Percentiles rank a stretch among this genome's conserved stretches.
These are phyloP conservation scores for Knoxia roxburghii DNA, from an alignment of 257 asterid species.

Conservation along the genomic window DNA sequence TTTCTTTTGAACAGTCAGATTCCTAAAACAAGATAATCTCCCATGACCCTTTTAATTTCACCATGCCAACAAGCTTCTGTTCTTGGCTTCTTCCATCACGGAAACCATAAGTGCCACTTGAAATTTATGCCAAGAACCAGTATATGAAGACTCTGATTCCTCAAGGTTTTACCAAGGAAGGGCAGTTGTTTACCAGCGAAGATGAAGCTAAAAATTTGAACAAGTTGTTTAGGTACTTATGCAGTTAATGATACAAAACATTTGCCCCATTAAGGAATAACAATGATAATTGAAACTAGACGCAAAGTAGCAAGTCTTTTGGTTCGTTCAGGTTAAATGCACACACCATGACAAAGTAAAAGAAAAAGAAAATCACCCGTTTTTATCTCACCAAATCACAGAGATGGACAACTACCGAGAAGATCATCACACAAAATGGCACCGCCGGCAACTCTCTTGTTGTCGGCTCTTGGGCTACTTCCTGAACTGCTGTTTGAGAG, in stretches of 20 bases:
- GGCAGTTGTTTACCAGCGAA: no score
- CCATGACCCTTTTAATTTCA: no score
- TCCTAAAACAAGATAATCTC: no score
- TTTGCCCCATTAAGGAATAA: conserved; percentile 12
- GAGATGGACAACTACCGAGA: conserved; percentile 41
- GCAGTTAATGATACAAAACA: conserved; percentile 20
- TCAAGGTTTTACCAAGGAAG: no score
- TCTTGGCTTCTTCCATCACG: no score
- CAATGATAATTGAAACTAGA: not conserved
- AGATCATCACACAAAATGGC: conserved; percentile 34
- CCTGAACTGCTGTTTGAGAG: conserved; percentile 76
- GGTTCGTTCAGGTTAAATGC: conserved; percentile 9
- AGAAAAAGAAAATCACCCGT: not conserved
- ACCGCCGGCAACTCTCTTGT: conserved; percentile 36
- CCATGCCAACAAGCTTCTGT: no score
- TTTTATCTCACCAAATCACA: conserved; percentile 12
- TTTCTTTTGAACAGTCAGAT: no score
- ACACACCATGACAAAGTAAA: conserved; percentile 10
- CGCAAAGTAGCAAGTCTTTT: conserved; percentile 6
- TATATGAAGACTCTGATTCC: no score
- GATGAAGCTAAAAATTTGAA: not conserved
- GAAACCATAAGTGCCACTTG: no score
- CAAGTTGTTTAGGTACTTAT: not conserved
- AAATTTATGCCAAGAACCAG: no score
- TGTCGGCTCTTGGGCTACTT: conserved; percentile 50